Base-by-base conservation (phyloP, 352 stramenopile genomes). In the Pythium utonaiense region DNA sequence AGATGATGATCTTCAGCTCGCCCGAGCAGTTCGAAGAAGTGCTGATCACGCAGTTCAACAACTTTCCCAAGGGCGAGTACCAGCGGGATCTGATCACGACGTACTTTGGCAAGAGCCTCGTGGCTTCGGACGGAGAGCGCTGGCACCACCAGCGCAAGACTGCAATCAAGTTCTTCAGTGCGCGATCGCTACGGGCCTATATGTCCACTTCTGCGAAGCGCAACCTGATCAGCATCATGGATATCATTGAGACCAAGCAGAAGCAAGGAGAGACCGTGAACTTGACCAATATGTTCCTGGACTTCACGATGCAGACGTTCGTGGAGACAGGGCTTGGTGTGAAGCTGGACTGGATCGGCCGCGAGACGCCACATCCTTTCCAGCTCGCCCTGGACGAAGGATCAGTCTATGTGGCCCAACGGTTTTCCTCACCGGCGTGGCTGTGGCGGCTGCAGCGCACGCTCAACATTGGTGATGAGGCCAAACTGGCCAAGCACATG, bases 281-380 rank as follows among this genome's bases (percentile, higher is more conserved):
- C 31, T 64, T 77, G 34, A 62, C 36, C 0, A 53, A 77, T 25
- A 33, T 72, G 14, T 80, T 82, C 53, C 68, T 74, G 25, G 62
- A 65, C 5, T 83, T 85, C 33, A 68, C 75, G 10, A 79, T 85
- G 17, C 72, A 83, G 49, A 74, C 74, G n/a, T 86, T 86, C 42
- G 68, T 73, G 0, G 73, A 85, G 24, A 65, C 83, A 19, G 67
- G 66, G 7, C 74, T 88, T 21, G 75, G 75, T 1, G 44, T 80
- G 28, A 61, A 82, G 48, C 67, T 73, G 27, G 66, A 83, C 33
- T 69, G 68, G 3, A 63, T 83, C 21, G 66, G 71, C 48, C 52
- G 44, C 2, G 56, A 59, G 3, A 53, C 78, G 27, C 64, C 69
- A 41, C 70, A 75, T 17, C 42, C 69, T 42, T 89, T 89, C 51